Evolutionary conservation across 805 yeast genomes (phyloP).

Genomic region (Priceomyces medius): DNA sequence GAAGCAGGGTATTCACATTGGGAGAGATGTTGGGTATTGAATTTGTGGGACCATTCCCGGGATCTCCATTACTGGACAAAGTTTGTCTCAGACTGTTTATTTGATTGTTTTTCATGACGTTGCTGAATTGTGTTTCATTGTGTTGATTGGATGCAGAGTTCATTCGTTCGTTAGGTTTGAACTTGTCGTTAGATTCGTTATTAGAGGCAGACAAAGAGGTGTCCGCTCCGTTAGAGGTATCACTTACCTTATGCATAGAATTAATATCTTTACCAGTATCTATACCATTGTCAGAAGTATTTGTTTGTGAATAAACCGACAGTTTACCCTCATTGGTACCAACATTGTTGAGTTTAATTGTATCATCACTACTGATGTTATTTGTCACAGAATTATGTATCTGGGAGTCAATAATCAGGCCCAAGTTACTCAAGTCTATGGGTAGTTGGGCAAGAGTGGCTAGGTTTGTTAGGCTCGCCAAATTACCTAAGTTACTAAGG

Average conservation of each 20-base stretch:
- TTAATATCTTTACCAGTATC: not conserved
- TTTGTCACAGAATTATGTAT: conserved; percentile 8
- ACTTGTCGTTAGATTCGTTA: conserved; percentile 9
- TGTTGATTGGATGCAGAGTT: conserved; percentile 5
- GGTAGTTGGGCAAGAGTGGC: conserved; percentile 46
- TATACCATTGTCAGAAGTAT: not conserved
- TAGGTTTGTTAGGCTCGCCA: conserved; percentile 39
- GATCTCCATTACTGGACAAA: not conserved
- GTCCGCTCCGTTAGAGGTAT: not conserved
- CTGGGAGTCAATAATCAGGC: conserved; percentile 27
- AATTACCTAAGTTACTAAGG: conserved; percentile 32
- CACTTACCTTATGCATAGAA: not conserved
- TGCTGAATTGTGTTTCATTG: conserved; percentile 2
- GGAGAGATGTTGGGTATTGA: conserved; percentile 20
- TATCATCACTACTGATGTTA: not conserved
- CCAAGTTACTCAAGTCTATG: conserved; percentile 36
- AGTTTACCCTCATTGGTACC: not conserved
- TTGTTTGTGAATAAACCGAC: not conserved
- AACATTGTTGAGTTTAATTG: not conserved
- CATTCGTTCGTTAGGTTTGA: conserved; percentile 4
- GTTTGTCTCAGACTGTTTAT: conserved; percentile 1
- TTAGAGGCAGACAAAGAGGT: not conserved
- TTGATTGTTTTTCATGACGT: conserved; percentile 3
- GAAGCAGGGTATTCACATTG: conserved; percentile 15
- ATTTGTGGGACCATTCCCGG: conserved; percentile 1